Evolutionary conservation across 257 asterid species (phyloP).

Genomic region (Eustoma russellianum): DNA sequence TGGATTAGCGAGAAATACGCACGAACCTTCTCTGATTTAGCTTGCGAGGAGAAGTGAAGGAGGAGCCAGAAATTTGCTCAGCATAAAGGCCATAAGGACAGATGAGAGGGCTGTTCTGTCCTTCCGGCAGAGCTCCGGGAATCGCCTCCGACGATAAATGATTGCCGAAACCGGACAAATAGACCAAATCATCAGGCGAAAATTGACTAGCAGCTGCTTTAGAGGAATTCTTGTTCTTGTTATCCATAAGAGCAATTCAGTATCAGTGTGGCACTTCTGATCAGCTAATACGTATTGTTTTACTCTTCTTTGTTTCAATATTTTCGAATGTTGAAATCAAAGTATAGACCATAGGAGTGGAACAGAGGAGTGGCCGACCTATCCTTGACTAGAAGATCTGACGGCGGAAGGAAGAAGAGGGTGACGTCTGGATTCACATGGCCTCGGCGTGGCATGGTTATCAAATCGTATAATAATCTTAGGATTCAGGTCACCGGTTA

Average conservation of each 20-base stretch:
- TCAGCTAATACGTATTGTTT: too few relatives aligned
- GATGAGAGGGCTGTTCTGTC: constrained; percentile 76
- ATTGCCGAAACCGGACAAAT: constrained; percentile 78
- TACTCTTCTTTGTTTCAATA: too few relatives aligned
- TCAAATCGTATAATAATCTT: too few relatives aligned
- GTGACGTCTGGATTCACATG: too few relatives aligned
- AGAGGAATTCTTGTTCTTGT: constrained; percentile 8
- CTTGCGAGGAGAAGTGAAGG: constrained; percentile 95
- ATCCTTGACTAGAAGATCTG: too few relatives aligned
- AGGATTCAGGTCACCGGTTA: too few relatives aligned
- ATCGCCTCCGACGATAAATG: constrained; percentile 81
- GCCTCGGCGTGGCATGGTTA: too few relatives aligned
- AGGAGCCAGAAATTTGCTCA: constrained; percentile 94
- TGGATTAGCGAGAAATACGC: neutral
- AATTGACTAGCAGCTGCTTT: constrained; percentile 8
- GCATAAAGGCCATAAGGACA: constrained; percentile 93
- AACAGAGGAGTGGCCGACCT: too few relatives aligned
- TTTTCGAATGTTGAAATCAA: too few relatives aligned
- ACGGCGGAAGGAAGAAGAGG: too few relatives aligned
- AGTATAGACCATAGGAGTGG: too few relatives aligned
- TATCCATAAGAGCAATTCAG: constrained; percentile 17
- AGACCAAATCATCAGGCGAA: constrained; percentile 38
- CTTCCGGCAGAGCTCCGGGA: constrained; percentile 71
- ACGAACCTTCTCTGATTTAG: constrained; percentile 67
- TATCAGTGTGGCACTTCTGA: too few relatives aligned